Base-by-base conservation (phyloP, 139 green algal species). In the Raphidocelis subcapitata region DNA sequence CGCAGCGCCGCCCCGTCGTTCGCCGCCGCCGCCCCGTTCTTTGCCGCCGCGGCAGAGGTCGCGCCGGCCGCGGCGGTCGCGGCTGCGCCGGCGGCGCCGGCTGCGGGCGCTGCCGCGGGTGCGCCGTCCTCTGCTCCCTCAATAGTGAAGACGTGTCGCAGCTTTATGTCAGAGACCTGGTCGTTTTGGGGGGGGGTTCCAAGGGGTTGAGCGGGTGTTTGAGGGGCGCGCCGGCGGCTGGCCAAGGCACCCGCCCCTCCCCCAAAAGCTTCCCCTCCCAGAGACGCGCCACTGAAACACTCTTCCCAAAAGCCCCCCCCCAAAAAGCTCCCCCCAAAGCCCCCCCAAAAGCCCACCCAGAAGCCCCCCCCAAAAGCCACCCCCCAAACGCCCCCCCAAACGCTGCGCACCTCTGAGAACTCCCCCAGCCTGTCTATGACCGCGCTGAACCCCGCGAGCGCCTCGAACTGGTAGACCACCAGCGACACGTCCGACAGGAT, bases 401-500 rank as follows among this genome's bases (percentile, higher is more conserved):
- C 59, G 20, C 62, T 59, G 21, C 70, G 61, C 5, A 72, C 72
- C 62, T 78, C 72, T 28, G 70, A 62, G 51, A 78, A 78, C 54
- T 81, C 64, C 46, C 74, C 65, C 64, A 98, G 77, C 31, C 93
- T 91, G 79, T 97, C 93, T 5, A 98, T 77, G 3, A 98, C 90
- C 0, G 95, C 95, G 28, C 82, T 89, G 84, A 98, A 98, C 37
- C 88, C 85, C 1, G 92, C 91, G 14, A 98, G 79, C 23, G 87
- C 67, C 74, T 98, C 89, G 67, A 99, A 94, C 91, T 98, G 92
- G 72, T 96, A 99, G 4, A 99, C 94, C 44, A 99, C 87, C 15
- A 99, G 74, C 0, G 91, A 97, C 20, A 99, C 83, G 74, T 99
- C 95, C 28, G 75, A 81, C 4, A 99, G 80, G 59, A 99, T 94